Percentiles rank a stretch among this genome's conserved stretches.
Conservation (phyloP, 352 stramenopile species). For the Phytophthora macrochlamydospora region DNA sequence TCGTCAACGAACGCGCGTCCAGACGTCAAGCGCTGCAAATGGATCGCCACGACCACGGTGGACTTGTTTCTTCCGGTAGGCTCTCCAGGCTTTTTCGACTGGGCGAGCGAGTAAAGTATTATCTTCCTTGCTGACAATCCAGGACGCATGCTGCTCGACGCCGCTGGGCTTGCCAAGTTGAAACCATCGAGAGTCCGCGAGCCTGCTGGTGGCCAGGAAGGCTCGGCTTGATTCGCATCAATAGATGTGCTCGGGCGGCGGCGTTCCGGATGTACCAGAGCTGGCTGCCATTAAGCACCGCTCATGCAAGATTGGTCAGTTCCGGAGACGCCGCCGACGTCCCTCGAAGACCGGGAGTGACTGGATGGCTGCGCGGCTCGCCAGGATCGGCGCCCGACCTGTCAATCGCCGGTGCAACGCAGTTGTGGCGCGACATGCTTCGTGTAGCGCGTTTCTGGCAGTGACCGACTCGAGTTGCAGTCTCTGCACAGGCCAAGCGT, state of each 20-base stretch:
- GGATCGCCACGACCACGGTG: not conserved
- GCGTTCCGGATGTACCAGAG: not conserved
- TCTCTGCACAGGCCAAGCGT: conserved; percentile 23
- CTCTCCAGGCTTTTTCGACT: conserved; percentile 3
- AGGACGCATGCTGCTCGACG: not conserved
- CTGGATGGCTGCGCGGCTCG: conserved; percentile 13
- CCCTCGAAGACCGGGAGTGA: not conserved
- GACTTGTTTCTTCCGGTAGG: not conserved
- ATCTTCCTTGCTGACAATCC: conserved; percentile 7
- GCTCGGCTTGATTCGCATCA: not conserved
- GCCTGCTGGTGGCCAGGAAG: conserved; percentile 1
- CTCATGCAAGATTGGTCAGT: conserved; percentile 21
- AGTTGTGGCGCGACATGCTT: conserved; percentile 29
- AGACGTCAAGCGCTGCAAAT: conserved; percentile 7
- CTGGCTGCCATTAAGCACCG: conserved; percentile 13
- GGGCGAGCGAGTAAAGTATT: conserved; percentile 5
- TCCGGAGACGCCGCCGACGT: conserved; percentile 2
- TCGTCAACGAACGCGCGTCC: conserved; percentile 1
- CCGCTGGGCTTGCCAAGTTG: no score
- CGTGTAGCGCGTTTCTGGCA: conserved; percentile 21
- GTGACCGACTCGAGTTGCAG: not conserved
- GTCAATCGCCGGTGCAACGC: not conserved
- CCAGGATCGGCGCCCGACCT: not conserved
- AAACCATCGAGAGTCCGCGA: not conserved
- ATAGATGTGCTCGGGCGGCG: no score